phyloP scores from a whole-genome alignment of 1,139 yeast species.

The Eremothecium cymbalariae region DNA sequence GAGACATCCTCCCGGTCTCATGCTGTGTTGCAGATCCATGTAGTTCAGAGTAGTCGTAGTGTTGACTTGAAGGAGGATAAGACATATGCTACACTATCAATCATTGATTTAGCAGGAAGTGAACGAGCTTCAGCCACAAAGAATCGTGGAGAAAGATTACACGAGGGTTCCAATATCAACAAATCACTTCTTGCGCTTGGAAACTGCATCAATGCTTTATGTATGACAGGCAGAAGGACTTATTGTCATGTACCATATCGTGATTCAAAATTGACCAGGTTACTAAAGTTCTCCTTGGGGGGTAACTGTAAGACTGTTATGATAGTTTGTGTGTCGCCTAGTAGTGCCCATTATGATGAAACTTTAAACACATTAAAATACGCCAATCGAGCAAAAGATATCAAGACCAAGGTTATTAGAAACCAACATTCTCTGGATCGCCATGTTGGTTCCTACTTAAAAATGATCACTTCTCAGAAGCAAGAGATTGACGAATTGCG shows the following conservation, averaged over 20 bases:
- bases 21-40: constrained; percentile 79
- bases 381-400: constrained; percentile 85
- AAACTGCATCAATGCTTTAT: constrained; percentile 85
- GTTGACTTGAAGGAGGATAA: constrained; percentile 61
- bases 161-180: constrained; percentile 91
- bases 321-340: constrained; percentile 91
- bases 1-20: constrained; percentile 87
- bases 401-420: constrained; percentile 69
- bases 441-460: constrained; percentile 80
- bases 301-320: constrained; percentile 92
- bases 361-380: constrained; percentile 83
- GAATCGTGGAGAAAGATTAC: constrained; percentile 68
- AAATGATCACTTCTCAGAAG: constrained; percentile 78
- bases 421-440: constrained; percentile 73
- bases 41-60: constrained; percentile 50
- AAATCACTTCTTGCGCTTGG: constrained; percentile 82
- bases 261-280: constrained; percentile 78
- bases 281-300: constrained; percentile 83
- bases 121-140: constrained; percentile 88
- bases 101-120: constrained; percentile 90
- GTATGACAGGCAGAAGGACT: constrained; percentile 31
- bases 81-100: constrained; percentile 69
- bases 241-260: constrained; percentile 75
- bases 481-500: constrained; percentile 67
- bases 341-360: constrained; percentile 80